Evolutionary conservation across 306 rosid genomes (phyloP), one percentile per base, ranked within the genome.

Genomic region (Glycyrrhiza uralensis): DNA sequence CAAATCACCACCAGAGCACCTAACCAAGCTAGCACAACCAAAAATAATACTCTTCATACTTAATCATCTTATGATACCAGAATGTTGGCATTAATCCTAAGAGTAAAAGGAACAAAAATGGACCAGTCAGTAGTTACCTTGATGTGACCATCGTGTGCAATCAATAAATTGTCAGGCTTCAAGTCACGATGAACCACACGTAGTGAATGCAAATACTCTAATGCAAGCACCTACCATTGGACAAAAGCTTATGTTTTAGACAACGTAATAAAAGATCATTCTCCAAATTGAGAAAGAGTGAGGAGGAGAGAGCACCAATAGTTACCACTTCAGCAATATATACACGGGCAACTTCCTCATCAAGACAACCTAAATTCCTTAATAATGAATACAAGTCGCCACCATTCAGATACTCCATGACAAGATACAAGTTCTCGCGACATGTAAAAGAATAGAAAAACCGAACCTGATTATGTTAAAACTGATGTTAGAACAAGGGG

Each of bases 391-490:
- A 95, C 45, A 95, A 84, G 82, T 95, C 99, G 20, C 99, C 99
- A 79, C 99, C 99, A 71, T 91, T 95, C 45, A 91, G 85, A 87
- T 95, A 95, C 87, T 95, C 99, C 99, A 95, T 95, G 68, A 95
- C 99, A 66, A 95, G 99, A 72, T 95, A 95, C 80, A 95, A 80
- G 83, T 95, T 95, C 46, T 91, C 97, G 44, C 97, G 87, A 59
- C 97, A 91, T 59, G 99, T 95, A 81, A 95, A 95, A 35, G 99
- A 95, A 87, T 95, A 95, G 88, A 95, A 95, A 85, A 95, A 95
- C 17, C 99, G 99, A 77, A 95, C 99, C 99, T 95, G 92, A 76
- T 28, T 74, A 66, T 51, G 38, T 59, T 52, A 44, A 80, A 70
- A 51, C 50, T 59, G 51, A 64, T 26, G 76, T 87, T 60, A 80